Conservation (phyloP, 768 basidiomycete genomes). For the Lyophyllum shimeji region DNA sequence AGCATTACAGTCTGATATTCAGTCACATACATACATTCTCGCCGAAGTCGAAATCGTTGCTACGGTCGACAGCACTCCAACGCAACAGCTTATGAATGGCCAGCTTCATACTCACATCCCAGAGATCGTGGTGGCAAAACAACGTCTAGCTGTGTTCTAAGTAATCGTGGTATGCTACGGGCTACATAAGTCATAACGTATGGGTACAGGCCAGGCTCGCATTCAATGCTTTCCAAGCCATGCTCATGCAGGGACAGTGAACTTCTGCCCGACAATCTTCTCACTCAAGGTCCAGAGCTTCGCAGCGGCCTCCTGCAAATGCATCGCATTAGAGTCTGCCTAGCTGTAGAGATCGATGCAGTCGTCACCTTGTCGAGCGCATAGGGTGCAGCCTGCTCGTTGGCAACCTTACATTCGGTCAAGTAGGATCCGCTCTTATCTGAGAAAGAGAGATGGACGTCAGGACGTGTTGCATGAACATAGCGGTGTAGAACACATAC, state of each 20-base stretch:
- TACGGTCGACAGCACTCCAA: too few species aligned
- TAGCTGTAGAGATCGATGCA: not conserved
- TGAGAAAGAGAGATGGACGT: not conserved
- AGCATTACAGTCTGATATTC: too few species aligned
- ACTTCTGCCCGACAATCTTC: conserved; percentile 13
- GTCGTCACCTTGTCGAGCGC: conserved; percentile 6
- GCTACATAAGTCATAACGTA: not conserved
- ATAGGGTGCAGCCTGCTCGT: conserved; percentile 7
- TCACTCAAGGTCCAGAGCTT: conserved; percentile 17
- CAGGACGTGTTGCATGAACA: not conserved
- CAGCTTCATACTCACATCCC: too few species aligned
- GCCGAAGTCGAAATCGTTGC: too few species aligned
- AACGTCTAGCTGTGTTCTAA: too few species aligned
- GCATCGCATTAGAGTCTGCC: not conserved
- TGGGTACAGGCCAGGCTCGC: not conserved
- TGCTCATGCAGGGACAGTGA: not conserved
- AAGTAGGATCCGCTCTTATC: conserved; percentile 12
- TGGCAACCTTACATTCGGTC: conserved; percentile 5
- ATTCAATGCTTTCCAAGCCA: not conserved
- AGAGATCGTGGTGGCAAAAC: too few species aligned
- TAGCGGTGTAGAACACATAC: not conserved
- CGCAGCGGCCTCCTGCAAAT: conserved; percentile 6
- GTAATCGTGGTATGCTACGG: not conserved
- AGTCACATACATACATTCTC: too few species aligned
- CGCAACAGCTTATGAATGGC: too few species aligned